Evolutionary conservation across 2,329 filamentous ascomycete species (phyloP).

Genomic region (Didymella lethalis): DNA sequence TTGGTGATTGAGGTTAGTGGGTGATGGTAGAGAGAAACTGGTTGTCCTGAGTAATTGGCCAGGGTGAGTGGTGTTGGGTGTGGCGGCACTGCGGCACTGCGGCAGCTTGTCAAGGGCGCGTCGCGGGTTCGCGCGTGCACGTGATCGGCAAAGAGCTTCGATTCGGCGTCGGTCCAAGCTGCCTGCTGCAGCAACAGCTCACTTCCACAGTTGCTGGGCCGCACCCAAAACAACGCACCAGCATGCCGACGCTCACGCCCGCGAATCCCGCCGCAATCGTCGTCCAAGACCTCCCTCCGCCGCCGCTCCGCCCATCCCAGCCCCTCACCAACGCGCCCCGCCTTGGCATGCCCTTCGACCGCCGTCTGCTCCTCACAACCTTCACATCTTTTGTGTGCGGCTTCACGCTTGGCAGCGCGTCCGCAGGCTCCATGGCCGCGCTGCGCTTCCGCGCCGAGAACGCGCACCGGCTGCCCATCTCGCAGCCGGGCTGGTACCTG

Average conservation of each 20-base stretch:
- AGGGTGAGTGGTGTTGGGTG: background rate
- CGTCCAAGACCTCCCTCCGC: slow-evolving; percentile 8
- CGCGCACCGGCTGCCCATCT: slow-evolving; percentile 86
- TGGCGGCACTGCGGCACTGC: too few species aligned
- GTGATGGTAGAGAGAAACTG: background rate
- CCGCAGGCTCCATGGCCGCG: slow-evolving; percentile 76
- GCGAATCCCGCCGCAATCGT: slow-evolving; percentile 12
- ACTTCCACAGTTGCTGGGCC: background rate
- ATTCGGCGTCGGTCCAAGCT: background rate
- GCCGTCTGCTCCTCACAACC: slow-evolving; percentile 72
- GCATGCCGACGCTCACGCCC: slow-evolving; percentile 20
- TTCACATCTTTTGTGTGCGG: slow-evolving; percentile 72
- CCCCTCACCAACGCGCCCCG: slow-evolving; percentile 42
- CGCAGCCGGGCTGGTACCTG: slow-evolving; percentile 91
- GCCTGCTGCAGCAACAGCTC: background rate
- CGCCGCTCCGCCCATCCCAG: slow-evolving; percentile 19
- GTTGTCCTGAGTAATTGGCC: too few species aligned
- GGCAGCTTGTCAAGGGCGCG: background rate
- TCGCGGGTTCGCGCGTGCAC: background rate
- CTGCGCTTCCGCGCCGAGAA: slow-evolving; percentile 94
- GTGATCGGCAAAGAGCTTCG: background rate
- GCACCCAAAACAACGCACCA: background rate
- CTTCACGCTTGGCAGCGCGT: slow-evolving; percentile 72
- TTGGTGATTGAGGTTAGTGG: background rate
- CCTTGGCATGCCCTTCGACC: slow-evolving; percentile 68